Conservation (phyloP, 2,329 filamentous ascomycete species). For the Sporothrix curviconia region DNA sequence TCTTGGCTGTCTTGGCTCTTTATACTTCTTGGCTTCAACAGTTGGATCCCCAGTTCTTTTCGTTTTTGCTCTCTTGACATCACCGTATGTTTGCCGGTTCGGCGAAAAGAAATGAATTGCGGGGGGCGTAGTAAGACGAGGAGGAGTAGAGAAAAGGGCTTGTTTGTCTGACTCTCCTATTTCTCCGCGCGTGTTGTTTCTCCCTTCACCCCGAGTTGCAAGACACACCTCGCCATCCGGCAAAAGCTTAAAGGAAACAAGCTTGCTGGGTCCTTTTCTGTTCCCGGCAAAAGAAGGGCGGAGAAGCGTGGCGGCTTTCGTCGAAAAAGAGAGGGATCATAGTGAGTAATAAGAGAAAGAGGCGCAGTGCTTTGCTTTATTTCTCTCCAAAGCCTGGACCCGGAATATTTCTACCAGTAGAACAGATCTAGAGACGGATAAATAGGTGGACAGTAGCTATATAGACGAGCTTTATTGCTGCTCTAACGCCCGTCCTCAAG, state of each 20-base stretch:
- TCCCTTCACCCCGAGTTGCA: not conserved
- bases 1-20: no score
- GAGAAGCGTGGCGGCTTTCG: not conserved
- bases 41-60: not conserved
- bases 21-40: not conserved
- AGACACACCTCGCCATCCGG: not conserved
- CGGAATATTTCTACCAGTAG: not conserved
- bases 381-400: not conserved
- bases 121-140: no score
- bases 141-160: not conserved
- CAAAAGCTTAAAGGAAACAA: not conserved
- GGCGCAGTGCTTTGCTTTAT: not conserved
- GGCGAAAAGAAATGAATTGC: not conserved
- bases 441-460: no score
- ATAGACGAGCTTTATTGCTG: not conserved
- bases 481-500: not conserved
- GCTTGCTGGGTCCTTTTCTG: not conserved
- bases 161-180: constrained; percentile 1
- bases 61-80: not conserved
- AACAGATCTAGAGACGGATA: no score
- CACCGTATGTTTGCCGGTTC: not conserved
- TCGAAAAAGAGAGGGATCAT: not conserved
- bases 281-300: not conserved
- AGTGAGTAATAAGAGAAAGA: not conserved
- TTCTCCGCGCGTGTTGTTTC: not conserved